A percentile compares a stretch with the other conserved stretches of the same genome.
Conservation (phyloP, 2,329 filamentous ascomycete species). For the Calonectria leucothoes region DNA sequence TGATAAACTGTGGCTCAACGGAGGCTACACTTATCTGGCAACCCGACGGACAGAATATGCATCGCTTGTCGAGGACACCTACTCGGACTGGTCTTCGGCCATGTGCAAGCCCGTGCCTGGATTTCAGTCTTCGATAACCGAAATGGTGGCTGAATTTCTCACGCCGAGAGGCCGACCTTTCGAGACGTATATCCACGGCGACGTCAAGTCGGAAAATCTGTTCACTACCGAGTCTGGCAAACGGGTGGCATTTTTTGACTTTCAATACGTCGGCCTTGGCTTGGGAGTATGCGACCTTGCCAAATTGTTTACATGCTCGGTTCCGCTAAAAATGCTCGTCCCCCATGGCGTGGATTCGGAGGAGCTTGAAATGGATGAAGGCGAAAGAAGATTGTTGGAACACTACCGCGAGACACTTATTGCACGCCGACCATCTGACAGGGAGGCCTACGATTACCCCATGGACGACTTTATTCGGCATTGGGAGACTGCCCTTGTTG, state of each 20-base stretch:
- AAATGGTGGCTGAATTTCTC: conserved; percentile 64
- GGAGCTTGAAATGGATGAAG: conserved; percentile 59
- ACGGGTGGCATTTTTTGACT: conserved; percentile 74
- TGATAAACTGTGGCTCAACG: conserved; percentile 68
- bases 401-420: conserved; percentile 58
- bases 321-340: conserved; percentile 66
- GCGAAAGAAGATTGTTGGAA: conserved; percentile 63
- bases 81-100: conserved; percentile 65
- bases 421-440: neutral
- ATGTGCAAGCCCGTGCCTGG: conserved; percentile 55
- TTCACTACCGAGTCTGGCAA: conserved; percentile 64
- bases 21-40: conserved; percentile 76
- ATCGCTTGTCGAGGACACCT: conserved; percentile 55
- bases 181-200: conserved; percentile 73
- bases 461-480: conserved; percentile 68
- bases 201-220: conserved; percentile 77
- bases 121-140: conserved; percentile 54
- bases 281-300: conserved; percentile 74
- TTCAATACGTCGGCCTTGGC: conserved; percentile 75
- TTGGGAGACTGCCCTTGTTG: conserved; percentile 75
- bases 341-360: conserved; percentile 36
- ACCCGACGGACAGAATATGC: conserved; percentile 69
- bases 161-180: conserved; percentile 56
- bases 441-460: conserved; percentile 52
- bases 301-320: conserved; percentile 75